Evolutionary conservation across 768 basidiomycete species (phyloP).

Genomic region (Strobilomyces echinocephalus): DNA sequence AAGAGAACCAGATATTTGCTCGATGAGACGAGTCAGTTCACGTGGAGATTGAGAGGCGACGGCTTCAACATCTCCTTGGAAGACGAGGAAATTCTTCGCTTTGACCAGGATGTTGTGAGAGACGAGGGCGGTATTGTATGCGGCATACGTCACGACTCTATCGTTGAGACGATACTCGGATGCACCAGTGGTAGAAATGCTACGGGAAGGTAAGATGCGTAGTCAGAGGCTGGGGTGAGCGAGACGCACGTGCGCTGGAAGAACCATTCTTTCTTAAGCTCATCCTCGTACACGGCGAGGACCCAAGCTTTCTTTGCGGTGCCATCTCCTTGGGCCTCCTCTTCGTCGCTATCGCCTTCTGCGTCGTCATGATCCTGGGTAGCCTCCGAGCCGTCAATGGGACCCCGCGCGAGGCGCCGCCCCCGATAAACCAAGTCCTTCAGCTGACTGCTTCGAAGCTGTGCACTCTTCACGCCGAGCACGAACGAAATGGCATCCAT

Average conservation of each 20-base stretch:
- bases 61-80: slow-evolving; percentile 98
- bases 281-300: slow-evolving; percentile 82
- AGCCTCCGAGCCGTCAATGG: slow-evolving; percentile 40
- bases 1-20: slow-evolving; percentile 92
- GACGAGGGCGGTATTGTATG: slow-evolving; percentile 84
- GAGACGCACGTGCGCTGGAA: slow-evolving; percentile 86
- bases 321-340: slow-evolving; percentile 62
- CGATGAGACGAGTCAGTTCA: slow-evolving; percentile 85
- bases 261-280: slow-evolving; percentile 72
- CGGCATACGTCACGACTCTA: slow-evolving; percentile 75
- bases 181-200: slow-evolving; percentile 80
- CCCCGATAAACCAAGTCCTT: slow-evolving; percentile 97
- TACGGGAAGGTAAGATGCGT: slow-evolving; percentile 28
- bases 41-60: slow-evolving; percentile 92
- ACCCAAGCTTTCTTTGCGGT: slow-evolving; percentile 95
- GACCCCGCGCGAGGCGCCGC: slow-evolving; percentile 55
- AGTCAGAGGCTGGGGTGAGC: neutral
- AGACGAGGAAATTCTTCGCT: slow-evolving; percentile 98
- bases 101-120: slow-evolving; percentile 95
- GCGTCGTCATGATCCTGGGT: slow-evolving; percentile 43
- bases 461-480: slow-evolving; percentile 90
- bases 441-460: slow-evolving; percentile 87
- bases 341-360: slow-evolving; percentile 44
- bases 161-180: slow-evolving; percentile 90
- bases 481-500: slow-evolving; percentile 99